Evolutionary conservation across 2,329 filamentous ascomycete species (phyloP), one percentile per base, ranked within the genome.

Genomic region (Neofusicoccum kwambonambiense): DNA sequence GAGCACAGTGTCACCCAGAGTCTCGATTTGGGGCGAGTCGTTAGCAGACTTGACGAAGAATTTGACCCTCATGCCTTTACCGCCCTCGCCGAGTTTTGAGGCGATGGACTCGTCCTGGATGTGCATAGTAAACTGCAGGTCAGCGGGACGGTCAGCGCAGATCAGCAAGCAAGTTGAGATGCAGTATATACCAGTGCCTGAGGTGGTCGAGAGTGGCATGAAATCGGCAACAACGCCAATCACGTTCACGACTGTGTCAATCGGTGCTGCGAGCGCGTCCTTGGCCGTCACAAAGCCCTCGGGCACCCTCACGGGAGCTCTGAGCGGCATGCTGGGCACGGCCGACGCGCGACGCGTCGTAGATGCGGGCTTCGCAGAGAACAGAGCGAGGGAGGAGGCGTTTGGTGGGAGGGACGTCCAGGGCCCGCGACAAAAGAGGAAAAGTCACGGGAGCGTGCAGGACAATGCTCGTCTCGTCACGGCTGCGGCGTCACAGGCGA

Each of bases 1-100:
- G 4, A 92, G 74, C 4, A 92, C 78, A n/a, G 91, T 80, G 75
- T 93, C 91, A 4, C 85, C 84, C 2, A 79, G 74, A 1, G 78
- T 74, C 17, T 74, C 69, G 17, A 85, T 74, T 12, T 75, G 73
- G 4, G 86, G 84, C 22, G 85, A 67, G 1, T 64, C 22, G 2
- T 27, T 11, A 5, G 6, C 17, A 19, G n/a, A 5, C 12, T 27
- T 47, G 27, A 47, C 3, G 52, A 64, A 64, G 12, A 35, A 49
- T 15, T 35, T 58, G 19, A 44, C 34, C 19, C 45, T 49, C 1
- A 64, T 8, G 13, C 5, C 27, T 31, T 31, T 19, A 5, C 3
- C n/a, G n/a, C 50, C 62, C 12, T 52, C 9, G 22, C 22, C 22
- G n/a, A 52, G 61, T 13, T 15, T 45, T 11, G 37, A 8, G 2